phyloP scores from a whole-genome alignment of 1,284 basidiomycete genomes.

The Ganoderma resinaceum region DNA sequence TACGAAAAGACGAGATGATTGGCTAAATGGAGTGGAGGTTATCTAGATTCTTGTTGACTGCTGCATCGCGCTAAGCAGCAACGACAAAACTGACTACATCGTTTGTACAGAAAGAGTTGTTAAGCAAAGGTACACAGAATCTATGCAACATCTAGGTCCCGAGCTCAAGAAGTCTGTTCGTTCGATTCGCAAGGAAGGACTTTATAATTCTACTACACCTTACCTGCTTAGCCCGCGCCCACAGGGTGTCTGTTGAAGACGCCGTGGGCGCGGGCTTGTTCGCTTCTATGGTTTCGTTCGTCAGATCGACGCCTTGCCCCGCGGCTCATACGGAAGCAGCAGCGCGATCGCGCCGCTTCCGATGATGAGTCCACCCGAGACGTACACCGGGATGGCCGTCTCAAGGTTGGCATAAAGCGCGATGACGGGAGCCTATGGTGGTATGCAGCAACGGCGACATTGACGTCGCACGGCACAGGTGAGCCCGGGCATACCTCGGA shows the following conservation, averaged over 20 bases:
- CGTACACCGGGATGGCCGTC: slow-evolving; percentile 78
- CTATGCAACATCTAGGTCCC: not conserved
- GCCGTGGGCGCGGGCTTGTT: not conserved
- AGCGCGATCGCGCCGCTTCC: slow-evolving; percentile 69
- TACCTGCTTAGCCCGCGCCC: not conserved
- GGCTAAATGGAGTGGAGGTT: not conserved
- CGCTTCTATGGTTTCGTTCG: not conserved
- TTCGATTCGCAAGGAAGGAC: not conserved
- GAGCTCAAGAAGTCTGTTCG: not conserved
- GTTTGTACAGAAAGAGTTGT: not conserved
- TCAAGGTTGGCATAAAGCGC: slow-evolving; percentile 72
- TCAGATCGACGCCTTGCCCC: slow-evolving; percentile 66
- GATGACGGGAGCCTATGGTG: slow-evolving; percentile 69
- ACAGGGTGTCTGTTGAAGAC: not conserved
- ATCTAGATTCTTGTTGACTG: not conserved
- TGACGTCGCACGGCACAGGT: slow-evolving; percentile 4
- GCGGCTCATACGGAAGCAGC: slow-evolving; percentile 79
- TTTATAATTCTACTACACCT: not conserved
- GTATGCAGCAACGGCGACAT: not conserved
- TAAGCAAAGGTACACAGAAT: not conserved
- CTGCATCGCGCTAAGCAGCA: no score
- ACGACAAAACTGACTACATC: not conserved
- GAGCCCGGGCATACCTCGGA: slow-evolving; percentile 1
- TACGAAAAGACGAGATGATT: not conserved
- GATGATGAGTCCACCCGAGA: slow-evolving; percentile 77